Percentiles rank a stretch among this genome's conserved stretches.
These are phyloP conservation scores for Aspergillus sp. DNA, from an alignment of 2,329 filamentous ascomycete species.

Conservation along the genomic window DNA sequence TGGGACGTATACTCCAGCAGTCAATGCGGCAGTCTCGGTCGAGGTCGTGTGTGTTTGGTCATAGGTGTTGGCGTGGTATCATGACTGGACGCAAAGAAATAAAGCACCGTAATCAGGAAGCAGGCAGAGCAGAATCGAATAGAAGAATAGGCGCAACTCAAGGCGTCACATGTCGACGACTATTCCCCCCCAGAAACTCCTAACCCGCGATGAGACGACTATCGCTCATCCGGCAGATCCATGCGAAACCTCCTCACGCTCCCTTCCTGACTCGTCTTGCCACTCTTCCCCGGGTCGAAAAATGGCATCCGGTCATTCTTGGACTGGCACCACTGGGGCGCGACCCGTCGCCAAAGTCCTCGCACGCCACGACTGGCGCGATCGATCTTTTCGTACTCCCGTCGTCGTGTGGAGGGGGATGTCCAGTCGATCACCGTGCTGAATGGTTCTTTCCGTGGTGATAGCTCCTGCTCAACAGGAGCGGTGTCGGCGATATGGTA, in stretches of 20 bases:
- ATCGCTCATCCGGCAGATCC: slow-evolving; percentile 31
- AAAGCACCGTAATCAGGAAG: no score
- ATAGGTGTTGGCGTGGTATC: no score
- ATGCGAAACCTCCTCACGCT: slow-evolving; percentile 40
- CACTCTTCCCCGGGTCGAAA: slow-evolving; percentile 32
- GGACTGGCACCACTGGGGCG: slow-evolving; percentile 33
- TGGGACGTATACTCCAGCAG: no score
- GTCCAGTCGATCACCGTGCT: slow-evolving; percentile 42
- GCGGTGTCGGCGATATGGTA: background rate
- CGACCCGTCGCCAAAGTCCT: slow-evolving; percentile 35
- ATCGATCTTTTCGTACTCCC: slow-evolving; percentile 48
- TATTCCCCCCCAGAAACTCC: background rate
- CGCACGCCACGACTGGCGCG: slow-evolving; percentile 35
- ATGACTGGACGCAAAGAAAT: no score
- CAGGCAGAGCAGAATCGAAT: no score
- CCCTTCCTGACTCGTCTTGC: slow-evolving; percentile 33
- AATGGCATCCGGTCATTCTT: slow-evolving; percentile 30
- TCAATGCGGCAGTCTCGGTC: no score
- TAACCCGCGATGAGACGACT: background rate
- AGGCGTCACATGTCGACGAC: background rate
- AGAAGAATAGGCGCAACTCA: no score
- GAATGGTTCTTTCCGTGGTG: slow-evolving; percentile 18
- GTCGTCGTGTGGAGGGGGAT: slow-evolving; percentile 34
- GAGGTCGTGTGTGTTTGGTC: no score
- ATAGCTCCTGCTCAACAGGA: background rate